phyloP scores from a whole-genome alignment of 169 alveolate genomes.

The Plasmodium adleri region DNA sequence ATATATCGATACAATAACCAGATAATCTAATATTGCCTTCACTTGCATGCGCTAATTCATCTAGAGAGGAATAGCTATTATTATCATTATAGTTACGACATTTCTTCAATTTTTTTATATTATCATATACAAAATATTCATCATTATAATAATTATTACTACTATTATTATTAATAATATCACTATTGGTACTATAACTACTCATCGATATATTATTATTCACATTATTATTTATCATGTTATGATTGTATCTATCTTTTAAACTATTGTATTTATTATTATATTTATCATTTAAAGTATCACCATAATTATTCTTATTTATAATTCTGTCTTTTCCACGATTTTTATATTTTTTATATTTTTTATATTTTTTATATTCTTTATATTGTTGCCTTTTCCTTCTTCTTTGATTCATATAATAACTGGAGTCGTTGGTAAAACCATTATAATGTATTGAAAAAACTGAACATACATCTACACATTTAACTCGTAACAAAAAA shows the following conservation, averaged over 20 bases:
- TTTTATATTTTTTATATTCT: not conserved
- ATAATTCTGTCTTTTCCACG: not conserved
- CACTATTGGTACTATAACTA: not conserved
- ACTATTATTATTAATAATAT: not conserved
- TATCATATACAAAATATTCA: not conserved
- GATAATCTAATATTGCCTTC: slow-evolving; percentile 34
- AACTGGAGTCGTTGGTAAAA: slow-evolving; percentile 3
- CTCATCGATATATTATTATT: not conserved
- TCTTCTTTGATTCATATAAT: not conserved
- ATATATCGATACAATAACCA: slow-evolving; percentile 74
- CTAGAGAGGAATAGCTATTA: slow-evolving; percentile 56
- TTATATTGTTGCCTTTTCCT: not conserved
- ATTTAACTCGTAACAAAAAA: slow-evolving; percentile 45
- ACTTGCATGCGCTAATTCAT: slow-evolving; percentile 30
- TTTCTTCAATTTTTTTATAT: not conserved
- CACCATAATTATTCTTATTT: not conserved
- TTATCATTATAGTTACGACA: not conserved
- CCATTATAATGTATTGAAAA: slow-evolving; percentile 74
- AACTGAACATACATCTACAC: slow-evolving; percentile 42
- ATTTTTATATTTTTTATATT: not conserved
- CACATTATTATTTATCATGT: not conserved
- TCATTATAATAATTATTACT: not conserved
- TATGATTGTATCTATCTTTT: not conserved
- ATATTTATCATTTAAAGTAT: not conserved
- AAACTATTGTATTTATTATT: not conserved